Evolutionary conservation across 768 basidiomycete species (phyloP).

Genomic region (Podaxis sp.): DNA sequence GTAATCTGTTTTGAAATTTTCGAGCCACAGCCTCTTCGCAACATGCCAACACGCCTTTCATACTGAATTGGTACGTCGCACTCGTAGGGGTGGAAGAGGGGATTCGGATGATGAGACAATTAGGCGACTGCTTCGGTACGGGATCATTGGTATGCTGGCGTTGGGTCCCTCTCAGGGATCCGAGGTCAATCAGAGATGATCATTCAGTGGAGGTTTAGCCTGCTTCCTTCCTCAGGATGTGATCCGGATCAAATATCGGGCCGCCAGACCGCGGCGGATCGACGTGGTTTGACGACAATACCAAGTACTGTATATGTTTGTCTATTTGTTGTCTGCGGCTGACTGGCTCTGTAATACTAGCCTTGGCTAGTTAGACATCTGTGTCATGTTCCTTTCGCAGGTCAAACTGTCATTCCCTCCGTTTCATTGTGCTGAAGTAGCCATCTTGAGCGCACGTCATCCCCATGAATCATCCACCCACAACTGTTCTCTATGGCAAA

Average conservation of each 20-base stretch:
- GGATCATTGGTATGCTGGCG: neutral
- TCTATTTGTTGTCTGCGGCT: slow-evolving; percentile 9
- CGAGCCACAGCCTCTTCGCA: neutral
- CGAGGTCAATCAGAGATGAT: too few species aligned
- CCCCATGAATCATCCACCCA: neutral
- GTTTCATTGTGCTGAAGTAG: slow-evolving; percentile 1
- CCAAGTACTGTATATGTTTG: neutral
- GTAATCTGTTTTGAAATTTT: slow-evolving; percentile 12
- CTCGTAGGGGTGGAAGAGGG: neutral
- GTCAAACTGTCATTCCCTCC: slow-evolving; percentile 5
- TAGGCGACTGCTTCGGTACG: neutral
- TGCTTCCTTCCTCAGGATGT: neutral
- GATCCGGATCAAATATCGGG: neutral
- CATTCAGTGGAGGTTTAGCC: too few species aligned
- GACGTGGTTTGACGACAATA: neutral
- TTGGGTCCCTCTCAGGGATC: neutral
- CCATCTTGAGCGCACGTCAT: neutral
- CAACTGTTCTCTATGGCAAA: neutral
- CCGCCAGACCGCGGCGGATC: slow-evolving; percentile 5
- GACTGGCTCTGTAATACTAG: neutral
- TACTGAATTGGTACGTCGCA: neutral
- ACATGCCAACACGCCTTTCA: neutral
- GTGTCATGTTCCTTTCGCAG: neutral
- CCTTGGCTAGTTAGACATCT: neutral
- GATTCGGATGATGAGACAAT: neutral